Percentiles rank a stretch among this genome's conserved stretches.
Evolutionary conservation across 2,329 filamentous ascomycete genomes (phyloP).

Genomic region (Cladosporium sp.): DNA sequence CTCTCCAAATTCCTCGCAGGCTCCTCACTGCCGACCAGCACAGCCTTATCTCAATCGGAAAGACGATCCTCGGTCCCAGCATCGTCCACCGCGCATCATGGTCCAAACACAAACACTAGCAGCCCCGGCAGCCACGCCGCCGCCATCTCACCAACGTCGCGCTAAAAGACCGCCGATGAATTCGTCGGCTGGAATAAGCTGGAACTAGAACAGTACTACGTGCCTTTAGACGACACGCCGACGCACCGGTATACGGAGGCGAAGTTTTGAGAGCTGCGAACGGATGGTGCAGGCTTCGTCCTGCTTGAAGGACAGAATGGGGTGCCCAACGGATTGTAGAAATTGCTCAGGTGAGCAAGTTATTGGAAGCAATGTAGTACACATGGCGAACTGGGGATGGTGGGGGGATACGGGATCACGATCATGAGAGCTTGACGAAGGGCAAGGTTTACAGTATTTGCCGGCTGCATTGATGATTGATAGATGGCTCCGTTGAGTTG

Average conservation of each 20-base stretch:
- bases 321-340: too few species aligned
- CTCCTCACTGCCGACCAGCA: not conserved
- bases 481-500: too few species aligned
- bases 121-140: not conserved
- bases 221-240: not conserved
- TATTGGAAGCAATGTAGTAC: too few species aligned
- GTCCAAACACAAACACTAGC: not conserved
- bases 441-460: too few species aligned
- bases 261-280: too few species aligned
- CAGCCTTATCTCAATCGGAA: not conserved
- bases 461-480: too few species aligned
- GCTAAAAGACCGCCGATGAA: not conserved
- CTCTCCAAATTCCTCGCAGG: slow-evolving; percentile 11
- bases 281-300: too few species aligned
- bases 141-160: not conserved
- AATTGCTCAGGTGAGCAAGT: too few species aligned
- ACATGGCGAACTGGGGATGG: too few species aligned
- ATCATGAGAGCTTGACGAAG: too few species aligned
- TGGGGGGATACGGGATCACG: too few species aligned
- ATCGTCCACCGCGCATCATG: not conserved
- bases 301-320: too few species aligned
- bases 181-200: not conserved
- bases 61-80: not conserved
- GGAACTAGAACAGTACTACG: not conserved
- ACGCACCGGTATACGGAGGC: not conserved